Percentiles rank a stretch among this genome's conserved stretches.
Conservation (phyloP, 805 yeast species). For the Candida nanaspora region DNA sequence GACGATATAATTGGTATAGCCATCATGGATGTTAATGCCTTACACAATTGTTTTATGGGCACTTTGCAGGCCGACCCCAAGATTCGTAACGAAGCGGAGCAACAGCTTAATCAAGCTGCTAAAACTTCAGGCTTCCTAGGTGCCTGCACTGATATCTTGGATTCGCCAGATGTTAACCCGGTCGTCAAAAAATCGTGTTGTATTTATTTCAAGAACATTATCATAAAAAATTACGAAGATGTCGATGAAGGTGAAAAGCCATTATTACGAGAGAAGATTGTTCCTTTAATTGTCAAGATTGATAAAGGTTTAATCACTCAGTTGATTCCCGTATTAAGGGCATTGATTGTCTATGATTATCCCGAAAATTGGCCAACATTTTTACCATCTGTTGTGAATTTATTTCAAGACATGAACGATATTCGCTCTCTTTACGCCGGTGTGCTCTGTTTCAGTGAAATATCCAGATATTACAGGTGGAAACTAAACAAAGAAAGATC, state of each 20-base stretch:
- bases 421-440: slow-evolving; percentile 51
- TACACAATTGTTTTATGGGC: slow-evolving; percentile 72
- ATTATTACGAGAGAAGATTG: slow-evolving; percentile 57
- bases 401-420: slow-evolving; percentile 39
- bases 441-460: slow-evolving; percentile 64
- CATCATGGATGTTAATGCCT: slow-evolving; percentile 62
- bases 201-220: slow-evolving; percentile 75
- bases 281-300: slow-evolving; percentile 50
- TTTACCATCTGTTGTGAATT: slow-evolving; percentile 37
- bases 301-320: slow-evolving; percentile 39
- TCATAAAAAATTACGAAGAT: slow-evolving; percentile 55
- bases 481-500: slow-evolving; percentile 46
- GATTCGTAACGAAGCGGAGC: slow-evolving; percentile 63
- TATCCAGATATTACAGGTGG: slow-evolving; percentile 77
- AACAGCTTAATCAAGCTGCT: slow-evolving; percentile 51
- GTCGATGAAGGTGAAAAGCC: slow-evolving; percentile 72
- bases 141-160: slow-evolving; percentile 73
- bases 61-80: slow-evolving; percentile 64
- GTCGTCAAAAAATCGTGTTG: slow-evolving; percentile 74
- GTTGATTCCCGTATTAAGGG: slow-evolving; percentile 43
- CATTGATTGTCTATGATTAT: slow-evolving; percentile 38
- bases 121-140: slow-evolving; percentile 65
- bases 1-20: too few species aligned
- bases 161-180: slow-evolving; percentile 42
- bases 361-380: slow-evolving; percentile 48